Percentiles rank a stretch among this genome's conserved stretches.
Conservation (phyloP, 495 filamentous ascomycete genomes). For the Hypoxylon perforatum region DNA sequence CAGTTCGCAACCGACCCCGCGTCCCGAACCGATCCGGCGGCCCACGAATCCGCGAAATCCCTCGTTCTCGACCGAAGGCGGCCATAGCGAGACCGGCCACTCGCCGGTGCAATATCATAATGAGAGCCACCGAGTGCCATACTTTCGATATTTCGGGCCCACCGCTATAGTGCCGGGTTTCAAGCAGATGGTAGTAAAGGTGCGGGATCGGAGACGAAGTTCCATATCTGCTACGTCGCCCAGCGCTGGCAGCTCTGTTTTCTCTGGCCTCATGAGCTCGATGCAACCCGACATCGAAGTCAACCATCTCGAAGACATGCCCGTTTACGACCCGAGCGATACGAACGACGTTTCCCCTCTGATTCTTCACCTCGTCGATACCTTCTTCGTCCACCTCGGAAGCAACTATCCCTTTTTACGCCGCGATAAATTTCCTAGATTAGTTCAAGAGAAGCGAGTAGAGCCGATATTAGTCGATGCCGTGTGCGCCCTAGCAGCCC, state of each 20-base stretch:
- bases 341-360: conserved; percentile 72
- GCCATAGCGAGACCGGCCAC: conserved; percentile 53
- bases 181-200: conserved; percentile 89
- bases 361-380: conserved; percentile 77
- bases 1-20: conserved; percentile 44
- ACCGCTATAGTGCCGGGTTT: conserved; percentile 93
- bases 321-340: conserved; percentile 81
- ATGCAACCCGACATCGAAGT: conserved; percentile 56
- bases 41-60: conserved; percentile 42
- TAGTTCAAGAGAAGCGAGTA: conserved; percentile 80
- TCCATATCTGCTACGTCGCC: conserved; percentile 58
- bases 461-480: conserved; percentile 89
- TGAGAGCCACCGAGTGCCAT: conserved; percentile 78
- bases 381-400: conserved; percentile 81
- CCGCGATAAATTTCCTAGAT: conserved; percentile 71
- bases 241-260: conserved; percentile 39
- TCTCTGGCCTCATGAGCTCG: conserved; percentile 41
- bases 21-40: conserved; percentile 37
- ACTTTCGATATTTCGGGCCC: conserved; percentile 88
- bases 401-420: conserved; percentile 86
- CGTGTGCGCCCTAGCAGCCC: conserved; percentile 80
- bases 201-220: conserved; percentile 63
- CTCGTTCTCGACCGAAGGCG: conserved; percentile 55
- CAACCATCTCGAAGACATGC: conserved; percentile 73
- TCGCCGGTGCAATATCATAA: conserved; percentile 56